These are phyloP conservation scores for Diaporthe citri DNA, from an alignment of 2,329 filamentous ascomycete genomes.

Conservation along the genomic window DNA sequence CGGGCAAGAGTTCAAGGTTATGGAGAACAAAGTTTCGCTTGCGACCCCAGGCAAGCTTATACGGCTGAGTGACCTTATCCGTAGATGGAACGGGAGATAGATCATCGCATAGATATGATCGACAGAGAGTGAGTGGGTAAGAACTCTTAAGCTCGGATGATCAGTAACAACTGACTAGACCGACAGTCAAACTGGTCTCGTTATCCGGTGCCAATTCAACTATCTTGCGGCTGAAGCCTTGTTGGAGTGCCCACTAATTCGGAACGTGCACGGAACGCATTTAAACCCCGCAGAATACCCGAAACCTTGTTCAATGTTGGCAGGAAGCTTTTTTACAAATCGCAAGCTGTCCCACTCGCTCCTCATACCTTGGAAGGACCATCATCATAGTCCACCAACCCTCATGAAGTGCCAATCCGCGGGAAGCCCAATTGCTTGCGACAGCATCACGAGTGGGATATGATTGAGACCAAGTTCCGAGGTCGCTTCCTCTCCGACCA, in stretches of 20 bases:
- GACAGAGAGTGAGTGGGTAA: background rate
- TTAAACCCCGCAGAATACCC: background rate
- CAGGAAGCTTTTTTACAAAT: background rate
- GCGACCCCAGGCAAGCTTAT: background rate
- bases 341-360: background rate
- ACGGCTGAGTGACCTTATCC: background rate
- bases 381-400: background rate
- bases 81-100: background rate
- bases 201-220: background rate
- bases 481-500: background rate
- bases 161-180: background rate
- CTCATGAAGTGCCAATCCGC: background rate
- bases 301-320: constrained; percentile 8
- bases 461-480: background rate
- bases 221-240: background rate
- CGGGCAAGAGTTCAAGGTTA: background rate
- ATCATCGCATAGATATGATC: background rate
- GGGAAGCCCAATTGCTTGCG: too few species aligned
- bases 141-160: background rate
- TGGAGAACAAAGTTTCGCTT: constrained; percentile 23
- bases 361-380: too few species aligned
- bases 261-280: background rate
- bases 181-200: background rate
- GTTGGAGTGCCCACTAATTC: background rate
- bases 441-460: background rate